Evolutionary conservation across 1,284 basidiomycete genomes (phyloP), one percentile per base, ranked within the genome.

Genomic region (Ceratobasidium sp.): DNA sequence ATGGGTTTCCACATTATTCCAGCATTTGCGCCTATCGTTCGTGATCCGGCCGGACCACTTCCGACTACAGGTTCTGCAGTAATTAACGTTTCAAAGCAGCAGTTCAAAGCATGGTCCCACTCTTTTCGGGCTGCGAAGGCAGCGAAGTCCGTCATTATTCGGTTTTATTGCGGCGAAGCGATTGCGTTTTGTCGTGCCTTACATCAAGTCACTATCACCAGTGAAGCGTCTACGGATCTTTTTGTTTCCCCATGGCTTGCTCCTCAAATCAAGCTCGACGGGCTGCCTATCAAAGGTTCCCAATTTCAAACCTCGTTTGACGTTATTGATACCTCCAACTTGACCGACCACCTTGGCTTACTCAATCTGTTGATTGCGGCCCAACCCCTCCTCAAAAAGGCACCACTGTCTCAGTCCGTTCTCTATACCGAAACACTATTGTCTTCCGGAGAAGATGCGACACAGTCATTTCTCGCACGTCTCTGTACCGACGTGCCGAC

Each of bases 311-410:
- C 31, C 27, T 25, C 29, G 1, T 68, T 68, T 22, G 64, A 68
- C 31, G 42, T 68, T 4, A 68, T 68, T 20, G 64, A 68, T 17
- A 68, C 52, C n/a, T 68, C 64, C 0, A 68, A 55, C 22, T 42
- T 68, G 13, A 47, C 40, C 1, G 52, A 68, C 29, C 50, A 68
- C 22, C 52, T 68, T n/a, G 64, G 40, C 5, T 25, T 65, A 8
- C 12, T 65, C 50, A 65, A 65, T 27, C 7, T 68, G 1, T 27
- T 68, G 35, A n/a, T 57, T 15, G 47, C 34, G 0, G 32, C 47
- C 12, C 54, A 34, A 2, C 53, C 67, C 1, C 67, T 68, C 3
- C 22, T 68, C 22, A 68, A 68, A 56, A 15, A 22, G 1, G n/a
- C 6, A 20, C 54, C 55, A 2, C 10, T 34, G 5, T 68, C 67